Base-by-base conservation (phyloP, 1,284 basidiomycete species). In the Neolentinus lepideus region DNA sequence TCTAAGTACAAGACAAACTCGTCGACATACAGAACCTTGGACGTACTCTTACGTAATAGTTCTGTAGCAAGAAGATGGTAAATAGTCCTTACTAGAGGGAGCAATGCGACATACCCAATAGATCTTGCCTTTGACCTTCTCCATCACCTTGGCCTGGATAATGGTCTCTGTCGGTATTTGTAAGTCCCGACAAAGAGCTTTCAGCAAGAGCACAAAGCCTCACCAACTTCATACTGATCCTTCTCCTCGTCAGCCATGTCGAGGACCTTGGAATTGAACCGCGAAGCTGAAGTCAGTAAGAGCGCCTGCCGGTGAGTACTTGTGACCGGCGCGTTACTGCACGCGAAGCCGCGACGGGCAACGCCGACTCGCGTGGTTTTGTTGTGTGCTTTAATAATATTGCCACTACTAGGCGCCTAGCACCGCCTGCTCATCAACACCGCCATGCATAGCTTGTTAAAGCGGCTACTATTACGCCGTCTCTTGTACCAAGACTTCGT, bases 161-260 rank as follows among this genome's bases (percentile, higher is more conserved):
- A 87, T 73, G 16, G 72, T 73, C 65, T 88, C 84, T 87, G 61
- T 3, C 54, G 22, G n/a, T 36, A 46, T 14, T 29, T 25, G 21
- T 55, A 31, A 55, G 24, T 56, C 1, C 38, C 8, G 16, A 25
- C 46, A 16, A 29, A 2, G 11, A 11, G 43, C 46, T 3, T 24
- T n/a, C n/a, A 38, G 21, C 10, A 12, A 11, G 12, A 29, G 43
- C 47, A 33, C 45, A 52, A n/a, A 72, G 12, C 38, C 85, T 67
- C 54, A 84, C 85, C 85, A 57, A 88, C 84, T 80, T 84, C 84
- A 66, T 86, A 88, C 62, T 85, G 80, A 58, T 64, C 62, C 19
- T 21, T 53, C 54, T 50, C 47, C 3, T 25, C 57, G 50, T 70
- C 69, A 62, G 70, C 63, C 51, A 61, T 66, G 64, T 67, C 68